Percentiles rank a stretch among this genome's conserved stretches.
Conservation (phyloP, 1,139 yeast genomes). For the Keqinozyma sinolaborantium region DNA sequence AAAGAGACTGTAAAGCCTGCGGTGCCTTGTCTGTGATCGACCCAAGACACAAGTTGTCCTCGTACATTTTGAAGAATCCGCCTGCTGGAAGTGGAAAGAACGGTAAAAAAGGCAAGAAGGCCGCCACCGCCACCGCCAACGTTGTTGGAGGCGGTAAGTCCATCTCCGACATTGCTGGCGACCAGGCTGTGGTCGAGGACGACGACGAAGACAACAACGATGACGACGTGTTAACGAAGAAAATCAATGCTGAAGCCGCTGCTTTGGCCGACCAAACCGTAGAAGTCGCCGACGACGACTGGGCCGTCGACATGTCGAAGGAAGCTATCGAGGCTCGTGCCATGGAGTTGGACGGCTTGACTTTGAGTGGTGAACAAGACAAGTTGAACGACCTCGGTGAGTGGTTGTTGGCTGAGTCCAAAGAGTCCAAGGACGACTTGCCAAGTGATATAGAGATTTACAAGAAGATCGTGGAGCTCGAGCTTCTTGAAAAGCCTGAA, state of each 20-base stretch:
- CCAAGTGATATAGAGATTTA: slow-evolving; percentile 89
- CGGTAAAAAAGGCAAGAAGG: slow-evolving; percentile 61
- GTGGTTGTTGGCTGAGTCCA: slow-evolving; percentile 65
- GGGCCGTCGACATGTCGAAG: slow-evolving; percentile 98
- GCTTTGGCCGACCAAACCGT: slow-evolving; percentile 54
- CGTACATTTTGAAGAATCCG: slow-evolving; percentile 90
- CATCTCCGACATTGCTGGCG: slow-evolving; percentile 71
- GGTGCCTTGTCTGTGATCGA: slow-evolving; percentile 86
- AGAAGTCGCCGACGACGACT: slow-evolving; percentile 79
- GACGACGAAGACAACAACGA: slow-evolving; percentile 46
- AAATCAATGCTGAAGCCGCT: slow-evolving; percentile 84
- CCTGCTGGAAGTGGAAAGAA: slow-evolving; percentile 61
- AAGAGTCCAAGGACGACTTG: slow-evolving; percentile 53
- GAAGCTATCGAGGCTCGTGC: slow-evolving; percentile 97
- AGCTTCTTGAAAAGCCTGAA: slow-evolving; percentile 67
- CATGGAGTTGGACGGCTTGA: slow-evolving; percentile 68
- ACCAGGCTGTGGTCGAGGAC: slow-evolving; percentile 31
- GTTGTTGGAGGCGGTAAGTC: slow-evolving; percentile 87
- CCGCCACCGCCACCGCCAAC: slow-evolving; percentile 90
- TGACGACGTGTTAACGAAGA: slow-evolving; percentile 75
- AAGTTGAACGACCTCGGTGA: slow-evolving; percentile 79
- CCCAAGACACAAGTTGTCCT: slow-evolving; percentile 79
- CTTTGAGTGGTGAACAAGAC: slow-evolving; percentile 41
- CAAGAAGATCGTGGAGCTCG: slow-evolving; percentile 82
- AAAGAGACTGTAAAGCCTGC: slow-evolving; percentile 97